These are phyloP conservation scores for Fusarium sterilihyphosum DNA, from an alignment of 2,329 filamentous ascomycete species.

Conservation along the genomic window DNA sequence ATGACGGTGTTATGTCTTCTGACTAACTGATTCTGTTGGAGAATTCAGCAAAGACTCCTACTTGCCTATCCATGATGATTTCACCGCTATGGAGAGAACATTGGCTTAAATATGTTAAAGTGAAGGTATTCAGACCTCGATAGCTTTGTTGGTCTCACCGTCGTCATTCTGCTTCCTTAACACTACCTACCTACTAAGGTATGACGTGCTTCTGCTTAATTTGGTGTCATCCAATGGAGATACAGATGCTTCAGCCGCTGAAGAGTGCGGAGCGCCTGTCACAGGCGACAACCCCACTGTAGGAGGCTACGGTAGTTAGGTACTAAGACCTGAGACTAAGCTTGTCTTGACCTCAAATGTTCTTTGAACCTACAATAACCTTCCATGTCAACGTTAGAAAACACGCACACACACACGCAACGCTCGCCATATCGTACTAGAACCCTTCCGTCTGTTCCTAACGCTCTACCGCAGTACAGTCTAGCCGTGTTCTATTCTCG, in stretches of 20 bases:
- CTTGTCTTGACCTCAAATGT: constrained; percentile 15
- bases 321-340: not conserved
- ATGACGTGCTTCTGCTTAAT: constrained; percentile 4
- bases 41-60: not conserved
- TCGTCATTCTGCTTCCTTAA: not conserved
- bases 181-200: not conserved
- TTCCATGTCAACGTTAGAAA: not conserved
- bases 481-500: not conserved
- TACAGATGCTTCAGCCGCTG: not conserved
- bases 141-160: not conserved
- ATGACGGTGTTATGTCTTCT: not conserved
- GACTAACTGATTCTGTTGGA: not conserved
- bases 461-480: not conserved
- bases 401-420: not conserved
- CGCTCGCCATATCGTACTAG: not conserved
- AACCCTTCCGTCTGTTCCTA: not conserved
- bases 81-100: too few species aligned
- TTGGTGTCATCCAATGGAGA: constrained; percentile 16
- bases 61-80: not conserved
- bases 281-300: constrained; percentile 12
- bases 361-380: not conserved
- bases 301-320: not conserved
- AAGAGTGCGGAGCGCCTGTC: not conserved
- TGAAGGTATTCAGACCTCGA: constrained; percentile 4
- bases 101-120: not conserved